phyloP scores from a whole-genome alignment of 2,329 filamentous ascomycete species.

The Verticillium nonalfalfae region DNA sequence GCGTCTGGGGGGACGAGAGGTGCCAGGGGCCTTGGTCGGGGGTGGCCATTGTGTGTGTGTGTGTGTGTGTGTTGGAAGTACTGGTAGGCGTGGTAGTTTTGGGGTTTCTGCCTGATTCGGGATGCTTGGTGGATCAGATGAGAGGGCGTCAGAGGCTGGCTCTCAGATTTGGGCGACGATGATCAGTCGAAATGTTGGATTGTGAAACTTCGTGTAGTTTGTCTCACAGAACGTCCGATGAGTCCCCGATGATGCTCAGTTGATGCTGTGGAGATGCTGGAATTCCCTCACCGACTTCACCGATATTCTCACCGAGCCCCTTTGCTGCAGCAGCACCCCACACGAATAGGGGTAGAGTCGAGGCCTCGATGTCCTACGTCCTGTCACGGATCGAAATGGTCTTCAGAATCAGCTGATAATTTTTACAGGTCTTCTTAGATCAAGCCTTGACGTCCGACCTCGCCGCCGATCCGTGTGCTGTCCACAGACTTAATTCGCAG shows the following conservation, averaged over 20 bases:
- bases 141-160: no score
- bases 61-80: background rate
- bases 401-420: no score
- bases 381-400: no score
- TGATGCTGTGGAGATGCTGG: background rate
- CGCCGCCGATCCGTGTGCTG: no score
- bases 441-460: no score
- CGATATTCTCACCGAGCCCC: background rate
- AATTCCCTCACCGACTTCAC: background rate
- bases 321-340: background rate
- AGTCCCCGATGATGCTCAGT: background rate
- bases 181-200: background rate
- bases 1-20: conserved; percentile 17
- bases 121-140: background rate
- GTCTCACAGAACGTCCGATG: background rate
- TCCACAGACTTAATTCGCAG: no score
- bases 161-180: no score
- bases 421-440: no score
- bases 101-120: no score
- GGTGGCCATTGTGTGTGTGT: background rate
- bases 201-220: background rate
- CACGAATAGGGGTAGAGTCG: background rate
- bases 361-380: background rate
- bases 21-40: conserved; percentile 4
- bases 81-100: background rate